A percentile compares a stretch with the other conserved stretches of the same genome.
These are phyloP conservation scores for Ustilago tritici DNA, from an alignment of 1,284 basidiomycete species.

Conservation along the genomic window DNA sequence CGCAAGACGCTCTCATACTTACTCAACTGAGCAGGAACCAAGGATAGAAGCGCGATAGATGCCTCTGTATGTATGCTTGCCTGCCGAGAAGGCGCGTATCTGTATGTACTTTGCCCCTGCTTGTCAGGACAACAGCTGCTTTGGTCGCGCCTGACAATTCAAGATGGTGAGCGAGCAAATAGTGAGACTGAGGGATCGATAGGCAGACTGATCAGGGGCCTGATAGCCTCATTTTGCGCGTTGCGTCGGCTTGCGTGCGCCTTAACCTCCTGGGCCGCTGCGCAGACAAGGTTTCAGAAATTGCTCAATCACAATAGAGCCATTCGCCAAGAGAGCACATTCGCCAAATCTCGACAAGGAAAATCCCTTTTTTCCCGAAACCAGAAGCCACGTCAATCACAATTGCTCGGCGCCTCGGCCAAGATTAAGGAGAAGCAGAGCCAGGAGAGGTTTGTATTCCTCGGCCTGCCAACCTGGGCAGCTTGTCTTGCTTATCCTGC, in stretches of 20 bases:
- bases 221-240: background rate
- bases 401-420: background rate
- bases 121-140: background rate
- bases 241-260: conserved; percentile 8
- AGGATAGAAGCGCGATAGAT: conserved; percentile 1
- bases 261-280: background rate
- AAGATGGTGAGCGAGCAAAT: background rate
- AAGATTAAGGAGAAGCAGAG: background rate
- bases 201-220: conserved; percentile 1
- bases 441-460: too few species aligned
- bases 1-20: too few species aligned
- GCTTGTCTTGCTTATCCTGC: background rate
- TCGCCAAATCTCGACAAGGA: background rate
- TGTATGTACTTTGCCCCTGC: background rate
- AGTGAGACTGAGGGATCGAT: conserved; percentile 6
- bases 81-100: too few species aligned
- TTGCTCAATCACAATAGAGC: background rate
- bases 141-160: conserved; percentile 5
- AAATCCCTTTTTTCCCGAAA: background rate
- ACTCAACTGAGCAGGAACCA: background rate
- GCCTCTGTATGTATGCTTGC: conserved; percentile 6
- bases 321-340: background rate
- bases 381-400: background rate
- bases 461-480: background rate
- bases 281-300: conserved; percentile 6